These are phyloP conservation scores for Solanum chmielewskii DNA, from an alignment of 257 asterid genomes.

Conservation along the genomic window DNA sequence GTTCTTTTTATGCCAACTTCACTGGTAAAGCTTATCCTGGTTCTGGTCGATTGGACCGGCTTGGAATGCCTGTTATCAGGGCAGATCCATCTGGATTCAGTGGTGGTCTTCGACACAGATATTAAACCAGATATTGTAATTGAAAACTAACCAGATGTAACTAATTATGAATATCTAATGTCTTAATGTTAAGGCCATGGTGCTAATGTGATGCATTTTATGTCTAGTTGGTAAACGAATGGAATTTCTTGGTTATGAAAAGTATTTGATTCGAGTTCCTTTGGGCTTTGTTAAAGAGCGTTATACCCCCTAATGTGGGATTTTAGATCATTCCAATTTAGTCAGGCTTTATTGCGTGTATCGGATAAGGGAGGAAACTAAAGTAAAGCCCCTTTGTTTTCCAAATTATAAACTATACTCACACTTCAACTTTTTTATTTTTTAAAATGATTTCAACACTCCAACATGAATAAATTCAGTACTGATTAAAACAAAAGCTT, in stretches of 20 bases:
- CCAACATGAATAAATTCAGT: not conserved
- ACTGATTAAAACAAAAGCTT: not conserved
- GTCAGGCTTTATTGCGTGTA: rapidly evolving
- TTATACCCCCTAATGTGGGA: not conserved
- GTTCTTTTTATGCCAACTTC: slow-evolving; percentile 29
- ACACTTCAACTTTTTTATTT: not conserved
- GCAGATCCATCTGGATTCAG: slow-evolving; percentile 33
- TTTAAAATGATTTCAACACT: not conserved
- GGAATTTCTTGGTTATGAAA: not conserved
- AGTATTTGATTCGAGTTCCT: not conserved
- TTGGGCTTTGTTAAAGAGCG: not conserved
- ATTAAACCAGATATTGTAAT: slow-evolving; percentile 4
- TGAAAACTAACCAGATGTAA: slow-evolving; percentile 1
- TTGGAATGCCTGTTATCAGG: slow-evolving; percentile 52
- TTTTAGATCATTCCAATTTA: rapidly evolving
- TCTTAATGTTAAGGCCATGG: not conserved
- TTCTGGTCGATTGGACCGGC: slow-evolving; percentile 67
- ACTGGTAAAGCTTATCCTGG: slow-evolving; percentile 62
- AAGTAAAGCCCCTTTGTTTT: not conserved
- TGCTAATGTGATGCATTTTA: not conserved
- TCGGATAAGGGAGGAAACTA: not conserved
- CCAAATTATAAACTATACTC: not conserved
- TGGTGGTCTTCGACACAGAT: slow-evolving; percentile 45
- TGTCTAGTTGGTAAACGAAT: not conserved
- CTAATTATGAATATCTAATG: not conserved